Evolutionary conservation across 2,329 filamentous ascomycete genomes (phyloP).

Genomic region (Elsinoe necatrix): DNA sequence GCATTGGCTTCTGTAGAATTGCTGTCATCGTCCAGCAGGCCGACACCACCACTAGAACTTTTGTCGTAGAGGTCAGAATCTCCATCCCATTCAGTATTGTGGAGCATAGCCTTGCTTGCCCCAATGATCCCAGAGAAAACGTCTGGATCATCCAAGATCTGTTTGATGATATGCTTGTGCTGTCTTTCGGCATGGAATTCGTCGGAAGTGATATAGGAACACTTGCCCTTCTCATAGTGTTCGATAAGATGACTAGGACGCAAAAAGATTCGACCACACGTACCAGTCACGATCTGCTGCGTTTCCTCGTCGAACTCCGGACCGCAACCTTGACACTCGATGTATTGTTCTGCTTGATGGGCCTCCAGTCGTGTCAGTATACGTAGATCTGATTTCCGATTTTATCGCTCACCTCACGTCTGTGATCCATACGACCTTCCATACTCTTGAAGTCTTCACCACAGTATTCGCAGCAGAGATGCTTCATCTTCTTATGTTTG

Average conservation of each 20-base stretch:
- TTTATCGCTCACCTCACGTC: conserved; percentile 38
- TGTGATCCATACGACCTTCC: conserved; percentile 44
- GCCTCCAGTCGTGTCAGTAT: conserved; percentile 28
- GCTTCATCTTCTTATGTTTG: conserved; percentile 26
- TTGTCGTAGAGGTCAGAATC: not conserved
- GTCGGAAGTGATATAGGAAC: conserved; percentile 34
- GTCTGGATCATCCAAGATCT: conserved; percentile 26
- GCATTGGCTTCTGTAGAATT: conserved; percentile 2
- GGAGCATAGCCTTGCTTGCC: conserved; percentile 12
- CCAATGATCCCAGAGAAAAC: conserved; percentile 21
- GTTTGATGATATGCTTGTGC: conserved; percentile 42
- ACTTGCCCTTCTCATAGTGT: conserved; percentile 49
- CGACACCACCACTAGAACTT: not conserved
- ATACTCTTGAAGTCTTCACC: conserved; percentile 48
- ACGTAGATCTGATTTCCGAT: not conserved
- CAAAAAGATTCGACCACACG: conserved; percentile 41
- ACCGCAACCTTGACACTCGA: conserved; percentile 41
- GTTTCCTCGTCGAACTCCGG: not conserved
- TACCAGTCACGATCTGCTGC: conserved; percentile 16
- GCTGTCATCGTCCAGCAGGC: not conserved
- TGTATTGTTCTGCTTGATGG: conserved; percentile 42
- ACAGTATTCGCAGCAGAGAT: conserved; percentile 50
- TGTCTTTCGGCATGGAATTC: conserved; percentile 43
- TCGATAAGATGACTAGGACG: conserved; percentile 42
- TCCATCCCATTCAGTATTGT: conserved; percentile 3